Conservation (phyloP, 768 basidiomycete genomes). For the Cyclocybe cylindracea region DNA sequence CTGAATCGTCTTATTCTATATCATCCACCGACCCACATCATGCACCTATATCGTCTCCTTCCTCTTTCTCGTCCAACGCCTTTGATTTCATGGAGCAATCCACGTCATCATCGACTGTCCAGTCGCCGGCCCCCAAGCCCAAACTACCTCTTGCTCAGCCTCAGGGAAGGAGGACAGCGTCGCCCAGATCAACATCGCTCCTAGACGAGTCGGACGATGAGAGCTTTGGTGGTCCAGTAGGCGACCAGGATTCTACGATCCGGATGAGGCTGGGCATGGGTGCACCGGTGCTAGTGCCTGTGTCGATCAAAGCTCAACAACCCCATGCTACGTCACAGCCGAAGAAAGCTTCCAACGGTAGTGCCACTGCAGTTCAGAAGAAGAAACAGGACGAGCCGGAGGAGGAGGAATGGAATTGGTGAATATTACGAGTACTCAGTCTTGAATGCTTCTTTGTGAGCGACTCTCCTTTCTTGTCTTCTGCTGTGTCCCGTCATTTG, state of each 20-base stretch:
- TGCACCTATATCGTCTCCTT: conserved; percentile 5
- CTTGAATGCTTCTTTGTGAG: no score
- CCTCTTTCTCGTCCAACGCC: conserved; percentile 16
- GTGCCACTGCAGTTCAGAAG: background rate
- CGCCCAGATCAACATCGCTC: conserved; percentile 26
- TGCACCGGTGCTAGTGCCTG: conserved; percentile 5
- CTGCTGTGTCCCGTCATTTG: background rate
- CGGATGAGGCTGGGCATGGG: conserved; percentile 9
- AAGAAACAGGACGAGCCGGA: conserved; percentile 30
- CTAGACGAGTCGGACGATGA: conserved; percentile 39
- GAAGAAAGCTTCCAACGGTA: background rate
- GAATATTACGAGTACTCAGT: conserved; percentile 6
- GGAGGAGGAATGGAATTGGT: conserved; percentile 69
- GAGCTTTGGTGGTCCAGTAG: conserved; percentile 11
- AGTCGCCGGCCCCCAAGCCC: background rate
- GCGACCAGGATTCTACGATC: conserved; percentile 26
- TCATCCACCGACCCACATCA: background rate
- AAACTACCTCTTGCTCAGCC: no score
- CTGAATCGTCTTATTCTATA: conserved; percentile 4
- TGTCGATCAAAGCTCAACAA: conserved; percentile 20
- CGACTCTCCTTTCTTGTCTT: conserved; percentile 2
- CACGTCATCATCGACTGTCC: no score
- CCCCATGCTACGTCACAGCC: conserved; percentile 5
- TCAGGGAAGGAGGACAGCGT: background rate
- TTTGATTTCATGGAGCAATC: background rate